These are phyloP conservation scores for Coleophoma cylindrospora DNA, from an alignment of 2,329 filamentous ascomycete species.

Conservation along the genomic window DNA sequence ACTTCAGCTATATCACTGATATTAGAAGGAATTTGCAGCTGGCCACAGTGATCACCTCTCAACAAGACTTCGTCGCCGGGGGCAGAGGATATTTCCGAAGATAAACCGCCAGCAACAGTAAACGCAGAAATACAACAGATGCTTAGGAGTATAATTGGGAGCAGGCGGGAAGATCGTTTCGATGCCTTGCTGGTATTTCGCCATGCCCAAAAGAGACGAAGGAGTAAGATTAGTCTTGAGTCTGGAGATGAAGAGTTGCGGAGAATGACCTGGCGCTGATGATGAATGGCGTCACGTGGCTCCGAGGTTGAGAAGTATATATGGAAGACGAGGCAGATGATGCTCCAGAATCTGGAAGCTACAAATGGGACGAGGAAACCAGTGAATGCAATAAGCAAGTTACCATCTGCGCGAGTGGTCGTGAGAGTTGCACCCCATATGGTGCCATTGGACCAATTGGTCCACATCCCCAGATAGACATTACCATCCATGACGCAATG, in stretches of 20 bases:
- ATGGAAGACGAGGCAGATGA: neutral
- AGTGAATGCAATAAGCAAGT: neutral
- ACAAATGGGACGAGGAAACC: neutral
- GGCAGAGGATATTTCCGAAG: neutral
- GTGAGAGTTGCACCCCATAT: neutral
- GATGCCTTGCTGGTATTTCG: neutral
- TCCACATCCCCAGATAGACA: neutral
- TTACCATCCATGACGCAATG: neutral
- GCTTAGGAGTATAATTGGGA: neutral
- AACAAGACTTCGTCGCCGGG: neutral
- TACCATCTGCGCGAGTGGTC: neutral
- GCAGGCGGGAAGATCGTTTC: neutral
- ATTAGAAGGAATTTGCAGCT: too few relatives aligned
- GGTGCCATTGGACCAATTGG: neutral
- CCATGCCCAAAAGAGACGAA: neutral
- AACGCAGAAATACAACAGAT: neutral
- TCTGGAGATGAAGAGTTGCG: neutral
- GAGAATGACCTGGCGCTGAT: neutral
- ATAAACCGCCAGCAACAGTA: neutral
- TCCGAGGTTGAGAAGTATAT: neutral
- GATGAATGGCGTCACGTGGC: neutral
- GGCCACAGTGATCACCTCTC: neutral
- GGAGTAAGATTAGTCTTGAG: neutral
- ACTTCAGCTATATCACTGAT: too few relatives aligned
- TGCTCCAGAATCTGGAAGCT: neutral